These are phyloP conservation scores for Flaveria ramosissima DNA, from an alignment of 129 eudicot genomes.

Conservation along the genomic window DNA sequence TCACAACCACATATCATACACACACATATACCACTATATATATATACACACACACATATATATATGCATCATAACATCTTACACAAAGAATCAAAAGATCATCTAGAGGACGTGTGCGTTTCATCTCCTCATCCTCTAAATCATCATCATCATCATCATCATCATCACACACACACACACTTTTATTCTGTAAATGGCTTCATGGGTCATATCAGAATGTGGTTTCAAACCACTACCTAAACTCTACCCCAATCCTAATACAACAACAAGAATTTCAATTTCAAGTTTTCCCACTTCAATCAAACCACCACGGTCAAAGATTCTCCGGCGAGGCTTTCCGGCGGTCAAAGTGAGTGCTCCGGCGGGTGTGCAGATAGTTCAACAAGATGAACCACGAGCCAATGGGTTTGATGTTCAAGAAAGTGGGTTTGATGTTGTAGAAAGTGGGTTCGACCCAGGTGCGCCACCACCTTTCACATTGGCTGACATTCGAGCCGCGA, in stretches of 20 bases:
- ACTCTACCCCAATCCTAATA: slow-evolving; percentile 40
- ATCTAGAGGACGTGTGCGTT: too few species aligned
- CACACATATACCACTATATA: too few species aligned
- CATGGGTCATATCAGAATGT: slow-evolving; percentile 67
- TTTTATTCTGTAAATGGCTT: slow-evolving; percentile 37
- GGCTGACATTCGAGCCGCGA: slow-evolving; percentile 69
- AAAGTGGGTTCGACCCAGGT: slow-evolving; percentile 60
- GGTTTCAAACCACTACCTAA: slow-evolving; percentile 57
- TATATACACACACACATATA: too few species aligned
- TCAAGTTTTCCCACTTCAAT: slow-evolving; percentile 30
- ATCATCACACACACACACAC: too few species aligned
- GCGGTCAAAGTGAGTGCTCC: slow-evolving; percentile 65
- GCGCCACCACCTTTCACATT: slow-evolving; percentile 80
- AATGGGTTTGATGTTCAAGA: slow-evolving; percentile 14
- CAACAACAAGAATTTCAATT: slow-evolving; percentile 29
- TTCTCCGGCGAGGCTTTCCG: slow-evolving; percentile 25
- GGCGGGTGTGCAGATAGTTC: slow-evolving; percentile 36
- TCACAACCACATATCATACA: too few species aligned
- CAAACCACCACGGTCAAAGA: slow-evolving; percentile 2
- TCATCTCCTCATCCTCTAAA: too few species aligned
- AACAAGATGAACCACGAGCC: slow-evolving; percentile 26
- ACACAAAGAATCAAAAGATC: too few species aligned
- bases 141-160: too few species aligned
- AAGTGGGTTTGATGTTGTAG: slow-evolving; percentile 38
- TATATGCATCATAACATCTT: too few species aligned